Evolutionary conservation across 2,329 filamentous ascomycete species (phyloP), one percentile per base, ranked within the genome.

Genomic region (Diaporthe amygdali): DNA sequence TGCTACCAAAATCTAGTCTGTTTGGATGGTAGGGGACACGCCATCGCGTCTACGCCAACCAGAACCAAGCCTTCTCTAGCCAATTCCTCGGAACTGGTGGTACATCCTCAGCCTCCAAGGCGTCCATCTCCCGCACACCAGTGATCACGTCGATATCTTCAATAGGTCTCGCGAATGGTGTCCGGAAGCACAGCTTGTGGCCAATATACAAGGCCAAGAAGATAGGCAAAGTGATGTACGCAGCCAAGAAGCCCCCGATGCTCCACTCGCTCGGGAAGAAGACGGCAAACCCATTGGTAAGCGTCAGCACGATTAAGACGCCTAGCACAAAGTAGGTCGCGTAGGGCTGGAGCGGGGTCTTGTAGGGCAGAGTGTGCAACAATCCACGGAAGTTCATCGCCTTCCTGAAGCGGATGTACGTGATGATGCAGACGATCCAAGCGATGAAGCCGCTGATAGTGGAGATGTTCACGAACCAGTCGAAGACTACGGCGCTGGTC

Each of bases 241-340:
- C 86, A 0, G 89, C 88, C n/a, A 92, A 72, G 76, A 96, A 96
- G 75, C 85, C 85, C 6, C 86, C 84, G 0, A 86, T 87, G 20
- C 84, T 87, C 88, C 91, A 96, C 34, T 90, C 84, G 9, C 84
- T 82, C 0, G 90, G 88, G 78, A 92, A 92, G 78, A 96, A 95
- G 17, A 92, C 88, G 44, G 91, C 88, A 81, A 95, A 96, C 1
- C 93, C 93, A 76, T 94, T 94, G 75, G 93, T 91, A 3, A 95
- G 81, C 1, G 87, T 89, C n/a, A 95, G 84, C 32, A 94, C 81
- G 3, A 80, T 78, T 67, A 94, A 87, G 30, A 90, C 77, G 20
- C 87, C 78, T 1, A 94, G 85, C 12, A 87, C 85, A 68, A 88
- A 81, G 76, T 86, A 94, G 0, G 92, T 88, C 2, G 89, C 89